These are phyloP conservation scores for Cercospora nicotianae DNA, from an alignment of 2,329 filamentous ascomycete genomes.

Conservation along the genomic window DNA sequence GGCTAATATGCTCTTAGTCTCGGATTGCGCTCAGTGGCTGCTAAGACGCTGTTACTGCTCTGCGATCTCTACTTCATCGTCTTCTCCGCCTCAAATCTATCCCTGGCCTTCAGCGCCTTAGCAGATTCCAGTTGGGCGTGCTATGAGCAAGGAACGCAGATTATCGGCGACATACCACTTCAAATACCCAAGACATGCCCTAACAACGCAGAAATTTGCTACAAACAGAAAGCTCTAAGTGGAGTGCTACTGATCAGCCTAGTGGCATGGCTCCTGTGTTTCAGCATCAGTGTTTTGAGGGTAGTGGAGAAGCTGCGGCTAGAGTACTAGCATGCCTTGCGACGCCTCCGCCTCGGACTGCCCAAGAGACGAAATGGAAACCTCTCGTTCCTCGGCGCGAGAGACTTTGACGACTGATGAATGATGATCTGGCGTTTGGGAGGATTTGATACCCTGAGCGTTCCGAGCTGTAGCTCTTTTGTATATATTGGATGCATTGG, in stretches of 20 bases:
- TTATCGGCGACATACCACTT: slow-evolving; percentile 18
- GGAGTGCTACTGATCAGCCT: slow-evolving; percentile 78
- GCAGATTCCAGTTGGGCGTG: slow-evolving; percentile 61
- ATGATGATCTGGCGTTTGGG: slow-evolving; percentile 14
- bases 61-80: slow-evolving; percentile 96
- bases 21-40: slow-evolving; percentile 76
- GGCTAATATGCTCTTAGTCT: slow-evolving; percentile 46
- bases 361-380: neutral
- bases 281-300: slow-evolving; percentile 67
- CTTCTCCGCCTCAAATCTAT: slow-evolving; percentile 90
- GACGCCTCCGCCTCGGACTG: neutral
- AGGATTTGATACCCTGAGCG: slow-evolving; percentile 10
- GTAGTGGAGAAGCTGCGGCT: slow-evolving; percentile 41
- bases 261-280: slow-evolving; percentile 86
- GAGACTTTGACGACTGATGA: slow-evolving; percentile 19
- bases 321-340: slow-evolving; percentile 21
- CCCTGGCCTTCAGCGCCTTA: slow-evolving; percentile 82
- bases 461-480: neutral
- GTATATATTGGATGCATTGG: slow-evolving; percentile 8
- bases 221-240: slow-evolving; percentile 68
- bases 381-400: neutral
- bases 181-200: slow-evolving; percentile 38
- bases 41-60: slow-evolving; percentile 86
- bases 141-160: slow-evolving; percentile 28
- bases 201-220: slow-evolving; percentile 53